phyloP scores from a whole-genome alignment of 2,329 filamentous ascomycete species.

The Phialocephala subalpina region DNA sequence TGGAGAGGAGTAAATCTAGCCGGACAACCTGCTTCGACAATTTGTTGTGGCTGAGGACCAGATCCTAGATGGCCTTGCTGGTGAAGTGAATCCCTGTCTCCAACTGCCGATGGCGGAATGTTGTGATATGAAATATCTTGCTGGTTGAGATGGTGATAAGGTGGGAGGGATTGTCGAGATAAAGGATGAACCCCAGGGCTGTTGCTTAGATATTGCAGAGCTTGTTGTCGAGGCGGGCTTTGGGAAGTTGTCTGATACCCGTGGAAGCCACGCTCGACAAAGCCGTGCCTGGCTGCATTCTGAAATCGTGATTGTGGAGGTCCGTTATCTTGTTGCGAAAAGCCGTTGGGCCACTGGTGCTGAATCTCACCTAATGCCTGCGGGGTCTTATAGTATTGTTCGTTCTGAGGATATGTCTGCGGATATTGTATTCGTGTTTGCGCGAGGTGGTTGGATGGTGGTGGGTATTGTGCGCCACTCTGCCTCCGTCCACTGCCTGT shows the following conservation, averaged over 20 bases:
- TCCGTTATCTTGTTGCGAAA: neutral
- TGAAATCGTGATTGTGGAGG: neutral
- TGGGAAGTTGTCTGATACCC: neutral
- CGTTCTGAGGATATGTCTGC: neutral
- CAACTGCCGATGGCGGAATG: neutral
- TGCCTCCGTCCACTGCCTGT: neutral
- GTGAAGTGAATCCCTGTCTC: neutral
- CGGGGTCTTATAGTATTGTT: neutral
- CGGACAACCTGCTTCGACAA: neutral
- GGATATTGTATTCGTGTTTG: neutral
- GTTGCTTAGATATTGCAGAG: neutral
- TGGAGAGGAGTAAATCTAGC: neutral
- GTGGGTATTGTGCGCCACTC: neutral
- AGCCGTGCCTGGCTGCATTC: neutral
- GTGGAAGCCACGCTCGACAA: neutral
- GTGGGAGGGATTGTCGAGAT: neutral
- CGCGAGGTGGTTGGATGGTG: neutral
- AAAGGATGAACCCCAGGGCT: neutral
- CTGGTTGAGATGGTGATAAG: neutral
- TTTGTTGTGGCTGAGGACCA: neutral
- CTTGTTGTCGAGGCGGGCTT: neutral
- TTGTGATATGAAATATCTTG: neutral
- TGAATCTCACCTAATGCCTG: neutral
- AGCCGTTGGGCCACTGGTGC: neutral
- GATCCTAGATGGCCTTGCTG: neutral